Conservation (phyloP, 805 yeast genomes). For the Vanderwaltozyma verrucispora region DNA sequence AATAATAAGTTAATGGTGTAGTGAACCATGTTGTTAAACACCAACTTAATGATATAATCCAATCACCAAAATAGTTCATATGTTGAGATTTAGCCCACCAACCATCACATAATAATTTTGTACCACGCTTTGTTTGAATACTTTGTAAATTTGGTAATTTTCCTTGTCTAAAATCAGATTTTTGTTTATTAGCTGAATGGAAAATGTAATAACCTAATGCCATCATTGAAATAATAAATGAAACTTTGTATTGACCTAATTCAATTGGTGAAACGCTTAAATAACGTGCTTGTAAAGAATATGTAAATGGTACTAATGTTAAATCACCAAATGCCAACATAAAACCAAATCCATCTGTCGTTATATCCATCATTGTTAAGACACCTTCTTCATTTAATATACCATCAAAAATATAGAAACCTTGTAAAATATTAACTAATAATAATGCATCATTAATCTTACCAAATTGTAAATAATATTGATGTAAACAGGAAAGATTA, state of each 20-base stretch:
- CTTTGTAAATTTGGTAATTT: slow-evolving; percentile 56
- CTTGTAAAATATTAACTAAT: slow-evolving; percentile 59
- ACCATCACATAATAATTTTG: slow-evolving; percentile 75
- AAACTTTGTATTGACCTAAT: slow-evolving; percentile 15
- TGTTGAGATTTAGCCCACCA: slow-evolving; percentile 97
- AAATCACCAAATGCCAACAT: slow-evolving; percentile 95
- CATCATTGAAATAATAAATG: slow-evolving; percentile 38
- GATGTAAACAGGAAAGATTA: slow-evolving; percentile 70
- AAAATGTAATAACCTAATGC: slow-evolving; percentile 68
- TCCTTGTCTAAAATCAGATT: slow-evolving; percentile 74
- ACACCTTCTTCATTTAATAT: slow-evolving; percentile 85
- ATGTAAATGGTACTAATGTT: slow-evolving; percentile 86
- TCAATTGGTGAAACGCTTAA: slow-evolving; percentile 52
- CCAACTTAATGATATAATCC: slow-evolving; percentile 88
- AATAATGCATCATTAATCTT: slow-evolving; percentile 60
- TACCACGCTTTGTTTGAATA: slow-evolving; percentile 65
- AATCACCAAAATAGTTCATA: slow-evolving; percentile 91
- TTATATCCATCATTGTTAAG: slow-evolving; percentile 88
- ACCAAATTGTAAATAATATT: slow-evolving; percentile 57
- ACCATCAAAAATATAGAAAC: slow-evolving; percentile 82
- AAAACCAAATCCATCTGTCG: slow-evolving; percentile 95
- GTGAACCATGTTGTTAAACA: slow-evolving; percentile 79
- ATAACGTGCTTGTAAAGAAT: slow-evolving; percentile 77
- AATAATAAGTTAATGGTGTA: slow-evolving; percentile 81
- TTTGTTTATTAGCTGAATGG: slow-evolving; percentile 75